Conservation (phyloP, 148 eudicot species). For the Limonium bicolor region DNA sequence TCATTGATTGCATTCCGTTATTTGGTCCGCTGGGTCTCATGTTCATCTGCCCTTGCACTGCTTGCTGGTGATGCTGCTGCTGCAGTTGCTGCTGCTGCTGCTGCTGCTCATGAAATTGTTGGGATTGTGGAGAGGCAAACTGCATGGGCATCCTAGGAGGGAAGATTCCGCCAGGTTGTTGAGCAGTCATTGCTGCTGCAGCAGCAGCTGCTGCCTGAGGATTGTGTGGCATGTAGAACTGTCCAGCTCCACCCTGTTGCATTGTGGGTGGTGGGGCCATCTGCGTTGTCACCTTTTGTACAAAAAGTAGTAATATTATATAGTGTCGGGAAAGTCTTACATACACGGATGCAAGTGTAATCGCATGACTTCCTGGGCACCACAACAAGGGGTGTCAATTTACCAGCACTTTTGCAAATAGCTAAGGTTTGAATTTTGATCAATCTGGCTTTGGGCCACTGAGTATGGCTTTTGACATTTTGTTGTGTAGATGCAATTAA, state of each 20-base stretch:
- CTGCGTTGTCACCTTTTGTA: conserved; percentile 26
- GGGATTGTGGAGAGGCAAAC: conserved; percentile 41
- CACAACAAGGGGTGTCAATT: background rate
- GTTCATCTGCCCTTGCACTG: conserved; percentile 39
- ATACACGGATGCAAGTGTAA: background rate
- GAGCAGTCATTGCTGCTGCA: conserved; percentile 62
- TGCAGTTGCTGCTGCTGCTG: conserved; percentile 28
- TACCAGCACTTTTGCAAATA: too few relatives aligned
- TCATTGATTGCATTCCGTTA: conserved; percentile 35
- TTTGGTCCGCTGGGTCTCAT: conserved; percentile 34
- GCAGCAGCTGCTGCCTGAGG: conserved; percentile 63
- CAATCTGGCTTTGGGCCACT: too few relatives aligned
- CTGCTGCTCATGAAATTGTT: conserved; percentile 26
- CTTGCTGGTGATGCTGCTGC: conserved; percentile 39
- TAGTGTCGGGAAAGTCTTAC: background rate
- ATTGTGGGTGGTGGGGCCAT: conserved; percentile 54
- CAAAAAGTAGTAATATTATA: background rate
- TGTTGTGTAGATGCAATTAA: too few relatives aligned
- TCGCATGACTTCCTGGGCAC: background rate
- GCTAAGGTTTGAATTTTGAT: too few relatives aligned
- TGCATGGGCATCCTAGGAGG: conserved; percentile 51
- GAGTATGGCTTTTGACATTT: too few relatives aligned
- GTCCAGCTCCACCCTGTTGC: conserved; percentile 86
- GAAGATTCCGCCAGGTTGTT: conserved; percentile 47
- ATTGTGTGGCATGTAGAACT: conserved; percentile 77